Conservation (phyloP, 306 rosid species). For the Prinsepia uniflora region DNA sequence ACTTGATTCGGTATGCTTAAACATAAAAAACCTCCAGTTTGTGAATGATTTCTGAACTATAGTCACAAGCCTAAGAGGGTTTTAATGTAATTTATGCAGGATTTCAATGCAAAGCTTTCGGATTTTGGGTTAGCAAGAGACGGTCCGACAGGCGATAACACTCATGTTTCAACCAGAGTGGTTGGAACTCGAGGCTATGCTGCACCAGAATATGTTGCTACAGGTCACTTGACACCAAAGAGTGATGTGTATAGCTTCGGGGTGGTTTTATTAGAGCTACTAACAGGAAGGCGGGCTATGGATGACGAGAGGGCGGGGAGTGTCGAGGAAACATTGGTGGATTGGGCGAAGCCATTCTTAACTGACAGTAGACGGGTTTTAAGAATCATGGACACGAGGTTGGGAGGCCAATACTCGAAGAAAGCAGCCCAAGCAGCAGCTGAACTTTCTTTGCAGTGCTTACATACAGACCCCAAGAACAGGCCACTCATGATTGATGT, state of each 20-base stretch:
- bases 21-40: constrained; percentile 12
- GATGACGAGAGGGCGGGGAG: constrained; percentile 43
- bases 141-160: constrained; percentile 94
- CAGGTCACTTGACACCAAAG: constrained; percentile 86
- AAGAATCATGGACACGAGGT: constrained; percentile 74
- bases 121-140: constrained; percentile 98
- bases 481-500: constrained; percentile 73
- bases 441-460: constrained; percentile 60
- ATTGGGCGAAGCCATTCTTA: constrained; percentile 78
- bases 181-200: constrained; percentile 94
- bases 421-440: constrained; percentile 82
- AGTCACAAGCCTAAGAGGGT: constrained; percentile 24
- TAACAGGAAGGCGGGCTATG: constrained; percentile 64
- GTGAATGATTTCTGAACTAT: background rate
- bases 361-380: constrained; percentile 54
- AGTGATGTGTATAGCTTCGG: constrained; percentile 96
- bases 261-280: constrained; percentile 66
- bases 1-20: constrained; percentile 67
- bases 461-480: constrained; percentile 52
- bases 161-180: constrained; percentile 91
- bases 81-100: constrained; percentile 35
- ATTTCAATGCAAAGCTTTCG: constrained; percentile 76
- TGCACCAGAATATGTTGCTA: constrained; percentile 93
- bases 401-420: constrained; percentile 86
- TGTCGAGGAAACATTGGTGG: constrained; percentile 67